A percentile compares a stretch with the other conserved stretches of the same genome.
Evolutionary conservation across 352 stramenopile species (phyloP).

Genomic region (Hyaloperonospora arabidopsidis): DNA sequence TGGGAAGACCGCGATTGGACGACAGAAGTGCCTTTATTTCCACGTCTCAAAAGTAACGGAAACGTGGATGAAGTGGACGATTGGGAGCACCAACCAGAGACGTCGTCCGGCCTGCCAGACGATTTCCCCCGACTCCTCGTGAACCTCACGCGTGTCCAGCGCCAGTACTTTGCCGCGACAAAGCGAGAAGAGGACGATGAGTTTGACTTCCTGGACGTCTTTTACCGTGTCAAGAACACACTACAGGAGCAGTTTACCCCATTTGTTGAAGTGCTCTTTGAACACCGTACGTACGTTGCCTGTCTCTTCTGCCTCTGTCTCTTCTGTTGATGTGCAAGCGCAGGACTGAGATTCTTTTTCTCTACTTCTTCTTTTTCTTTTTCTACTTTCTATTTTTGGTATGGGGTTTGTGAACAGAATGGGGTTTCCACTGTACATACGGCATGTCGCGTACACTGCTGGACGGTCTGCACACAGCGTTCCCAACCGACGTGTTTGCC

Average conservation of each 20-base stretch:
- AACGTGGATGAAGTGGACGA: constrained; percentile 9
- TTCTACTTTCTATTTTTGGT: neutral
- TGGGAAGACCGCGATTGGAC: constrained; percentile 52
- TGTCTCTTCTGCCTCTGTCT: neutral
- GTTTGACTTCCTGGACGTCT: constrained; percentile 31
- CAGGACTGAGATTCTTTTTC: no score
- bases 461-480: constrained; percentile 39
- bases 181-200: constrained; percentile 17
- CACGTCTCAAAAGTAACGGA: neutral
- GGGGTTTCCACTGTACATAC: constrained; percentile 68
- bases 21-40: neutral
- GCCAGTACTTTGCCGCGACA: constrained; percentile 37
- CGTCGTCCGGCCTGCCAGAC: constrained; percentile 36
- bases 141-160: constrained; percentile 51
- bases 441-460: constrained; percentile 42
- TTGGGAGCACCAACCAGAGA: constrained; percentile 33
- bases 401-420: constrained; percentile 24
- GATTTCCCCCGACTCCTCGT: constrained; percentile 65
- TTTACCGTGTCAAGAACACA: constrained; percentile 40
- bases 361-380: neutral
- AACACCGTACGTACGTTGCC: constrained; percentile 37
- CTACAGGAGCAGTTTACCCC: constrained; percentile 49
- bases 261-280: constrained; percentile 57
- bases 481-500: constrained; percentile 51
- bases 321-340: no score